Base-by-base conservation (phyloP, 2,329 filamentous ascomycete genomes). In the Cercospora sp. region DNA sequence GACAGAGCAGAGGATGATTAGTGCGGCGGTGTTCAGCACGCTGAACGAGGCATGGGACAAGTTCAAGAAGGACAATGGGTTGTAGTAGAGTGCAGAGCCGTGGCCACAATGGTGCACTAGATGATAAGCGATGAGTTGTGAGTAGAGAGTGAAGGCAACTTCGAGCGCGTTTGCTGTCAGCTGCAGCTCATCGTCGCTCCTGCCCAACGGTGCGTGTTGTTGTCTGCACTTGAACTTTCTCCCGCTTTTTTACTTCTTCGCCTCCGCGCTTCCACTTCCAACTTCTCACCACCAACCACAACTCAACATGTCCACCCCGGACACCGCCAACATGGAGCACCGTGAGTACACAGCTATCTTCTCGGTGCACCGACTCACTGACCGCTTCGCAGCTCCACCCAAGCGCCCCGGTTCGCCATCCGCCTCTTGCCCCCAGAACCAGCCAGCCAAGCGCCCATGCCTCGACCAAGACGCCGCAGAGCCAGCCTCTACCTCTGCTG, bases 31-130 rank as follows among this genome's bases (percentile, higher is more conserved):
- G 2, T 90, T 90, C 72, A 87, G 85, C 71, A 85, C 86, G 12
- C 75, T 90, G 73, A 90, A 90, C 72, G 88, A 90, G 76, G 88
- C 88, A 7, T 90, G 88, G 88, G 88, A 90, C 74, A 89, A 88
- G 75, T 90, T 90, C 79, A 88, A 88, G 78, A 80, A 80, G 57
- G 88, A 90, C 72, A 90, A 90, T 74, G 83, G 83, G 62, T 79
- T 88, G 53, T 88, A 55, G 48, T 28, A n/a, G 23, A 55, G 16
- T 8, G 48, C 13, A 55, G 20, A 13, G 18, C 18, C 20, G 20
- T 51, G 12, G 48, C 23, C 12, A 6, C 23, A 13, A 2, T 9
- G 23, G 6, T 26, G 20, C 23, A 26, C 9, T 55, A 8, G 13
- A 30, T 30, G 48, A n/a, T 30, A 13, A 28, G 20, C 23, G 12